phyloP scores from a whole-genome alignment of 2,329 filamentous ascomycete species.

The Alternaria alternata region DNA sequence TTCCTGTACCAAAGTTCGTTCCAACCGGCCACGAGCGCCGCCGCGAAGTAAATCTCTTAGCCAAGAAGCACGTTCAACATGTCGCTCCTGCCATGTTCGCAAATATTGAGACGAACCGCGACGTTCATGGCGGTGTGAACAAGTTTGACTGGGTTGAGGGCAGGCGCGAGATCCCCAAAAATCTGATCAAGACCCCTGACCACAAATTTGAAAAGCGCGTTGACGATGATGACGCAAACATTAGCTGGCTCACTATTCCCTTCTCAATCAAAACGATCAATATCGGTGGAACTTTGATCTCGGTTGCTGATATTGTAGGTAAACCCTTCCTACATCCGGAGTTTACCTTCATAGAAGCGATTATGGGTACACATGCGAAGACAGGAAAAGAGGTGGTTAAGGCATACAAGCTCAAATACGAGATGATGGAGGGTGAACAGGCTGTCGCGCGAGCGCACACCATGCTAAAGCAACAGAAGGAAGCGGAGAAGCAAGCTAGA shows the following conservation, averaged over 20 bases:
- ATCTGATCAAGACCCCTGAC: not conserved
- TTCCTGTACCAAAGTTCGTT: not conserved
- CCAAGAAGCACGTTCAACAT: not conserved
- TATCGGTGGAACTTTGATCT: not conserved
- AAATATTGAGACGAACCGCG: not conserved
- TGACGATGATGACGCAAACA: not conserved
- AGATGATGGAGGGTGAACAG: not conserved
- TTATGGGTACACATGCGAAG: not conserved
- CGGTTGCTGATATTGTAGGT: not conserved
- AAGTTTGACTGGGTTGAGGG: not conserved
- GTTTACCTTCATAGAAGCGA: not conserved
- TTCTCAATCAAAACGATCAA: not conserved
- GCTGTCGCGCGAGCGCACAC: not conserved
- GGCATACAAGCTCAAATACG: not conserved
- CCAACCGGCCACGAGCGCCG: not conserved
- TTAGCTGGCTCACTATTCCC: not conserved
- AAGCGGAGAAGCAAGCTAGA: not conserved
- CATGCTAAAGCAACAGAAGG: not conserved
- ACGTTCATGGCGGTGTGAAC: not conserved
- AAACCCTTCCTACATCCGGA: not conserved
- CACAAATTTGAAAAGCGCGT: not conserved
- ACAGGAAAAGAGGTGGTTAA: not conserved
- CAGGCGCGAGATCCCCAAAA: not conserved
- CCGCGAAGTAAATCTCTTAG: not conserved
- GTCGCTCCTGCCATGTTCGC: not conserved